These are phyloP conservation scores for Amanita thiersii DNA, from an alignment of 768 basidiomycete genomes.

Conservation along the genomic window DNA sequence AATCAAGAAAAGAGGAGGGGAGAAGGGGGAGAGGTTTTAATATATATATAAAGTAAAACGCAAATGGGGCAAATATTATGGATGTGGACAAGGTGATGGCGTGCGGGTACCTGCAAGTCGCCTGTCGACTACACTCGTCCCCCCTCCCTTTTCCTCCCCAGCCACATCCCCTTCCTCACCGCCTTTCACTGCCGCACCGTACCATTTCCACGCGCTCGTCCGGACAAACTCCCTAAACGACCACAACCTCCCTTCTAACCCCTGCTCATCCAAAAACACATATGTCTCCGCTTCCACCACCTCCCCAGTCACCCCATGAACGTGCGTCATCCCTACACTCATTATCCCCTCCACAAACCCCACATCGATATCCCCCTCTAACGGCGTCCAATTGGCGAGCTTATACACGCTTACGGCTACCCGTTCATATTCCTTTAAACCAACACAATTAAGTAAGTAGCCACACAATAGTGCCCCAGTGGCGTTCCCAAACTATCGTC, in stretches of 20 bases:
- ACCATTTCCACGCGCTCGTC: conserved; percentile 76
- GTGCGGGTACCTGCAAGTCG: not conserved
- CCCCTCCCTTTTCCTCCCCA: conserved; percentile 39
- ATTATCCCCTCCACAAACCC: conserved; percentile 30
- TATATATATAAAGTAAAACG: not conserved
- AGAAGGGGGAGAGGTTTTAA: conserved; percentile 15
- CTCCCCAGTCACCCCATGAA: conserved; percentile 19
- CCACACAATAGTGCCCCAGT: no score
- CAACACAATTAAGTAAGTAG: not conserved
- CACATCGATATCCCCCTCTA: conserved; percentile 14
- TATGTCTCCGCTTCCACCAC: conserved; percentile 61
- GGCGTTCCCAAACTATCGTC: no score
- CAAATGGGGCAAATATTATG: no score
- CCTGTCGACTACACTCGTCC: conserved; percentile 18
- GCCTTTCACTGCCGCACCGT: conserved; percentile 30
- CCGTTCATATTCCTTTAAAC: conserved; percentile 63
- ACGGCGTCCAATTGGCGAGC: conserved; percentile 32
- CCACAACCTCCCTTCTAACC: conserved; percentile 63
- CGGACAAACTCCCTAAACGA: conserved; percentile 73
- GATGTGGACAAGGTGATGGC: no score
- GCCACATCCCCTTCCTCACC: conserved; percentile 23
- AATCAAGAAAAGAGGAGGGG: conserved; percentile 10
- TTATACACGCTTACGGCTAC: conserved; percentile 46
- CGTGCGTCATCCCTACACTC: conserved; percentile 31
- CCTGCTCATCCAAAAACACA: conserved; percentile 43